These are phyloP conservation scores for Pseudogymnoascus sp. DNA, from an alignment of 2,329 filamentous ascomycete genomes.

Conservation along the genomic window DNA sequence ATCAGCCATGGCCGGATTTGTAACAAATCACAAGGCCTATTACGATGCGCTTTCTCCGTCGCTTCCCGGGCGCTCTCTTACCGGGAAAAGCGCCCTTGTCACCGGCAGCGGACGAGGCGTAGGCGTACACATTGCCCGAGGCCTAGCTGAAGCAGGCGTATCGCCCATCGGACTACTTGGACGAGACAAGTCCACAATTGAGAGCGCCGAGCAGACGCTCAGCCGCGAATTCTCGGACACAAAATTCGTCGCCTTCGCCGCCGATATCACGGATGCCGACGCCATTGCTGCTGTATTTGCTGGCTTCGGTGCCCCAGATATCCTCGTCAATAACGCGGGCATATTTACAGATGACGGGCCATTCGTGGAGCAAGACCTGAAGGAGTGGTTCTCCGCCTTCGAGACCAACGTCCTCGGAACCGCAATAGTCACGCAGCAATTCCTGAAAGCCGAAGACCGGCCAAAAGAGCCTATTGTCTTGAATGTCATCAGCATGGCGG, in stretches of 20 bases:
- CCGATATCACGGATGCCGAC: not conserved
- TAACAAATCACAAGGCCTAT: constrained; percentile 13
- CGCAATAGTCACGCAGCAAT: not conserved
- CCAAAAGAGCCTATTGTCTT: not conserved
- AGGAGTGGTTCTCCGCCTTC: not conserved
- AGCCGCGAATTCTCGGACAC: not conserved
- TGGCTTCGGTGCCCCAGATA: not conserved
- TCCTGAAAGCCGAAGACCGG: not conserved
- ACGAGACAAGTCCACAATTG: not conserved
- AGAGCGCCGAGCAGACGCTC: not conserved
- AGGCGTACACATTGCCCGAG: constrained; percentile 35
- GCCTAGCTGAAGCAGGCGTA: constrained; percentile 37
- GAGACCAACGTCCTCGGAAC: not conserved
- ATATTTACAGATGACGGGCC: not conserved
- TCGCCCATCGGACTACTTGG: not conserved
- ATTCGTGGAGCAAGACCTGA: not conserved
- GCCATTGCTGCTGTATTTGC: not conserved
- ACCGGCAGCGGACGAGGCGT: constrained; percentile 38
- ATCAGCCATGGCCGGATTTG: not conserved
- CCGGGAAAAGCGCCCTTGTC: constrained; percentile 36
- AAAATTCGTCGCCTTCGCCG: not conserved
- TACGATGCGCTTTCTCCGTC: constrained; percentile 7
- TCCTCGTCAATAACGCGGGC: not conserved
- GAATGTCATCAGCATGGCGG: not conserved
- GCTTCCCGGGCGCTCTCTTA: constrained; percentile 32